Percentiles rank a stretch among this genome's conserved stretches.
Evolutionary conservation across 1,284 basidiomycete genomes (phyloP).

Genomic region (Sporisorium graminicola): DNA sequence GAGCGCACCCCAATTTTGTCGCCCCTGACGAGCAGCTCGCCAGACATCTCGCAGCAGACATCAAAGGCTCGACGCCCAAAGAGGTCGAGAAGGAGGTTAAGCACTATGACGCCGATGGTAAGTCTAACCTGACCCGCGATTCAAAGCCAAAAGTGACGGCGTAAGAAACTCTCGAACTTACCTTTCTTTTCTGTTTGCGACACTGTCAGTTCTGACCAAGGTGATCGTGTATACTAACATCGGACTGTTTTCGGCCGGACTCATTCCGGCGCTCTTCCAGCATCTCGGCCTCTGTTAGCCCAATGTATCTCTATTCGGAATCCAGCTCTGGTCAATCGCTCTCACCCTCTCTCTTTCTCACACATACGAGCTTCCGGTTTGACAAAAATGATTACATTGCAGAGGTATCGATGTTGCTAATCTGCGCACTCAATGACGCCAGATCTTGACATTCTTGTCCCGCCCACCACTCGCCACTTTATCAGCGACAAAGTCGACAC

Average conservation of each 20-base stretch:
- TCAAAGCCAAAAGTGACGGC: no score
- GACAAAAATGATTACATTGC: neutral
- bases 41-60: slow-evolving; percentile 21
- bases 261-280: slow-evolving; percentile 54
- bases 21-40: slow-evolving; percentile 37
- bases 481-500: slow-evolving; percentile 82
- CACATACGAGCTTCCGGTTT: neutral
- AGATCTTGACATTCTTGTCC: slow-evolving; percentile 75
- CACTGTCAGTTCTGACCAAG: slow-evolving; percentile 79
- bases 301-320: neutral
- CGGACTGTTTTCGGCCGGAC: slow-evolving; percentile 73
- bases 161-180: no score
- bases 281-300: slow-evolving; percentile 37
- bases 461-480: slow-evolving; percentile 94
- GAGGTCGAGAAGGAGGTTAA: slow-evolving; percentile 71
- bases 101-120: slow-evolving; percentile 82
- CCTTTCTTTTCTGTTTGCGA: neutral
- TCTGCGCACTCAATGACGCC: slow-evolving; percentile 48
- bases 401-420: neutral
- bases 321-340: neutral
- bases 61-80: slow-evolving; percentile 6
- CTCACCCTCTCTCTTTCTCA: neutral
- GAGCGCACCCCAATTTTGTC: slow-evolving; percentile 35
- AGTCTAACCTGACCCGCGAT: neutral
- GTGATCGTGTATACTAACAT: slow-evolving; percentile 91